Percentiles rank a stretch among this genome's conserved stretches.
phyloP scores from a whole-genome alignment of 768 basidiomycete species.

The Serendipita sp. region DNA sequence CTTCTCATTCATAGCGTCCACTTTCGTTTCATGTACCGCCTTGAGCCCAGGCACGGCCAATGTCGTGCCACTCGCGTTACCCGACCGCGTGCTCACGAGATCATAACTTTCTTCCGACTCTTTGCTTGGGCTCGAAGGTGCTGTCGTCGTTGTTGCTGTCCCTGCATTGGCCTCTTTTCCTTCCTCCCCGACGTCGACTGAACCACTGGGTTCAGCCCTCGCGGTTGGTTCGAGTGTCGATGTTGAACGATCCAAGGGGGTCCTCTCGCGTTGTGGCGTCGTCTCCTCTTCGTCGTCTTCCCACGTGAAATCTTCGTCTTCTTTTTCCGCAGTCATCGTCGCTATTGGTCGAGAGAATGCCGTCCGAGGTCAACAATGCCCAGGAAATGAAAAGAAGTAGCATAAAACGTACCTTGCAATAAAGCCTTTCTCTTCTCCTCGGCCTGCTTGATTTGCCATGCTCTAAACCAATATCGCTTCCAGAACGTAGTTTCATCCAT shows the following conservation, averaged over 20 bases:
- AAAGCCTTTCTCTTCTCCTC: constrained; percentile 65
- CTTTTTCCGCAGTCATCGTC: constrained; percentile 17
- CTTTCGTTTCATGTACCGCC: constrained; percentile 6
- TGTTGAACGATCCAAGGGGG: constrained; percentile 13
- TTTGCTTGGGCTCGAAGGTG: constrained; percentile 31
- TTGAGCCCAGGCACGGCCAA: neutral
- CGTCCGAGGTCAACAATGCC: too few relatives aligned
- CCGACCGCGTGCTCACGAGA: constrained; percentile 32
- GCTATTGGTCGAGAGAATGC: neutral
- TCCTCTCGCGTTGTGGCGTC: neutral
- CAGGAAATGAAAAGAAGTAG: too few relatives aligned
- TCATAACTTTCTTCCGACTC: constrained; percentile 56
- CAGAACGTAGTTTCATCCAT: constrained; percentile 58
- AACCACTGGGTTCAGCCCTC: neutral
- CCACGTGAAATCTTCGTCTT: constrained; percentile 70
- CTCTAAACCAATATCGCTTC: constrained; percentile 81
- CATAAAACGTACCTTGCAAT: constrained; percentile 38
- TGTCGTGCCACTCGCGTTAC: neutral
- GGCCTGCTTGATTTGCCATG: constrained; percentile 62
- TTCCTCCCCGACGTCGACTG: constrained; percentile 14
- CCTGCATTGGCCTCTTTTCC: too few relatives aligned
- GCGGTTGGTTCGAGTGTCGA: neutral
- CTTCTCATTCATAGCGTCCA: neutral
- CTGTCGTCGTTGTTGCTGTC: constrained; percentile 18
- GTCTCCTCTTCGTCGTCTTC: constrained; percentile 77